These are phyloP conservation scores for Camellia japonica DNA, from an alignment of 148 eudicot species.

Conservation along the genomic window DNA sequence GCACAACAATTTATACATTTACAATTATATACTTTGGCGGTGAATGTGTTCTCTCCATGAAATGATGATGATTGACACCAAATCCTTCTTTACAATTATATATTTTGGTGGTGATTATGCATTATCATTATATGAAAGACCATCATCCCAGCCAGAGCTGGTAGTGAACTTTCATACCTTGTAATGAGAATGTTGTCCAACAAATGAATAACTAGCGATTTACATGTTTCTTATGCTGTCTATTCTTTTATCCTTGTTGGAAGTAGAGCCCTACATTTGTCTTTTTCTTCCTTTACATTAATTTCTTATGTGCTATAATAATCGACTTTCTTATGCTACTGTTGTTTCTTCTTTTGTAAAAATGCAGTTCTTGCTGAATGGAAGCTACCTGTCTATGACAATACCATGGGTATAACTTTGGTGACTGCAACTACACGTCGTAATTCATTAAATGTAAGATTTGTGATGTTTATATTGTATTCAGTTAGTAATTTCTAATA, in stretches of 20 bases:
- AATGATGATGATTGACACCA: too few relatives aligned
- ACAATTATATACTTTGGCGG: too few relatives aligned
- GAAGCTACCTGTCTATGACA: slow-evolving; percentile 98
- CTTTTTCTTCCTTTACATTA: not conserved
- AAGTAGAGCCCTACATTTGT: not conserved
- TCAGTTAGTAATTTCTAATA: not conserved
- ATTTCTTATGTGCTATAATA: not conserved
- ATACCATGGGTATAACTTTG: slow-evolving; percentile 77
- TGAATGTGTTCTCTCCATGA: too few relatives aligned
- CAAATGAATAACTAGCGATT: not conserved
- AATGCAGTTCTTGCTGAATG: slow-evolving; percentile 95
- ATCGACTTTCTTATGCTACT: not conserved
- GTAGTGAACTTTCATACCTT: not conserved
- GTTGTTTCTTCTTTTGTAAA: not conserved
- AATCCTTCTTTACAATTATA: too few relatives aligned
- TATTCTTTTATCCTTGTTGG: not conserved
- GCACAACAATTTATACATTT: too few relatives aligned
- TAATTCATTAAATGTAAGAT: slow-evolving; percentile 89
- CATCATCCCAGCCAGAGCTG: slow-evolving; percentile 4
- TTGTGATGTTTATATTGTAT: slow-evolving; percentile 11
- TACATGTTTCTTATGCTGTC: not conserved
- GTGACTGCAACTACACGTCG: slow-evolving; percentile 96
- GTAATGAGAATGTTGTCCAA: not conserved
- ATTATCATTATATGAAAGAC: not conserved
- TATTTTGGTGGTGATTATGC: not conserved